Evolutionary conservation across 1,284 basidiomycete species (phyloP).

Genomic region (Thelephora terrestris): DNA sequence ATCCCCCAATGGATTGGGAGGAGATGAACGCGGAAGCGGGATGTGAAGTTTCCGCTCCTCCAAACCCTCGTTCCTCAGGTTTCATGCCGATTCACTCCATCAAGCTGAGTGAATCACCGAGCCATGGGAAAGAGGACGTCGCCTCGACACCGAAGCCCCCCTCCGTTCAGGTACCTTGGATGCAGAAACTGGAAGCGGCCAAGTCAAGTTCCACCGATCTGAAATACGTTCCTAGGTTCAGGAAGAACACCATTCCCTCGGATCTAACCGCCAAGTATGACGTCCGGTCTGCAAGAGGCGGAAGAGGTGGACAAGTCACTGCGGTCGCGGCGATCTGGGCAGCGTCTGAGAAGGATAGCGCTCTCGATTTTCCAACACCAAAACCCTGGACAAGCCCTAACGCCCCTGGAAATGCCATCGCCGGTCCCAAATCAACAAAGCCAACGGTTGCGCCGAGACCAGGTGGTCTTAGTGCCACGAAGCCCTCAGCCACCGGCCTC

Average conservation of each 20-base stretch:
- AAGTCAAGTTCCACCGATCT: neutral
- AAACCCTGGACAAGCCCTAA: neutral
- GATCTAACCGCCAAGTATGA: slow-evolving; percentile 58
- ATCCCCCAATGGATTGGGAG: neutral
- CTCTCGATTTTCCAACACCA: neutral
- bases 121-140: neutral
- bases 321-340: slow-evolving; percentile 70
- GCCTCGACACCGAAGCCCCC: neutral
- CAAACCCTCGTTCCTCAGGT: slow-evolving; percentile 64
- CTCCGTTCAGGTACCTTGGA: neutral
- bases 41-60: slow-evolving; percentile 25
- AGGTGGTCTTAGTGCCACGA: neutral
- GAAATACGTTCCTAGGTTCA: neutral
- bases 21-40: neutral
- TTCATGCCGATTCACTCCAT: slow-evolving; percentile 56
- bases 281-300: slow-evolving; percentile 66
- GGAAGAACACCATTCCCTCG: slow-evolving; percentile 5
- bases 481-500: neutral
- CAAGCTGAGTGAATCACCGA: slow-evolving; percentile 8
- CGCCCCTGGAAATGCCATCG: neutral
- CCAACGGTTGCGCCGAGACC: no score
- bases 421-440: no score
- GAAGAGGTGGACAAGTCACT: slow-evolving; percentile 64
- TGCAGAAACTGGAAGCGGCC: neutral
- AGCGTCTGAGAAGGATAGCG: slow-evolving; percentile 19